Conservation (phyloP, 73 alveolate species). For the Blepharisma stoltei region DNA sequence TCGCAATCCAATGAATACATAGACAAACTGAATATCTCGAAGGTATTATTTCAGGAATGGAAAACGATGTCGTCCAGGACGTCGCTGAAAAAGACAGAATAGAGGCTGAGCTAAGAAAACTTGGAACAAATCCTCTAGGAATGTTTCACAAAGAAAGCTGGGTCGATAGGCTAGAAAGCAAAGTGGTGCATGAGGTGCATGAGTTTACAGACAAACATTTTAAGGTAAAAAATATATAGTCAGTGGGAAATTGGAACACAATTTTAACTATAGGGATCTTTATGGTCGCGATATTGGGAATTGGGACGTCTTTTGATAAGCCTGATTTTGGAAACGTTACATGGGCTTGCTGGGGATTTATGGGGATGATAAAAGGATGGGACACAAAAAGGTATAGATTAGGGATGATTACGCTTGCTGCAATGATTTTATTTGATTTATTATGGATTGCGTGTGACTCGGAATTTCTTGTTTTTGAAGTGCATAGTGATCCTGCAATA, state of each 20-base stretch:
- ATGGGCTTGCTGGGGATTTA: not conserved
- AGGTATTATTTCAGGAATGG: not conserved
- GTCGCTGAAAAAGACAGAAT: not conserved
- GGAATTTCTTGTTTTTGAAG: conserved; percentile 6
- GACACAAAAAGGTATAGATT: not conserved
- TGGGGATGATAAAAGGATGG: not conserved
- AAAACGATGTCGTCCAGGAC: not conserved
- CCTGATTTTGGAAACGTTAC: not conserved
- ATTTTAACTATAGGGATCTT: not conserved
- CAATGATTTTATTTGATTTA: not conserved
- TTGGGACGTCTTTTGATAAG: not conserved
- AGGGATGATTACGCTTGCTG: not conserved
- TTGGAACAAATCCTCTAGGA: not conserved
- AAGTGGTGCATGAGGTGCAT: not conserved
- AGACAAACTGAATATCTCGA: not conserved
- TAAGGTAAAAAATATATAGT: not conserved
- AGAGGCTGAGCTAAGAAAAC: not conserved
- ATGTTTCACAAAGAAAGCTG: conserved; percentile 1
- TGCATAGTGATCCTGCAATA: conserved; percentile 3
- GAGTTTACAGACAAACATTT: not conserved
- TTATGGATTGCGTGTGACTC: not conserved
- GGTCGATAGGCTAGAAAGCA: not conserved
- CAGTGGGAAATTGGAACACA: not conserved
- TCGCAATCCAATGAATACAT: conserved; percentile 5
- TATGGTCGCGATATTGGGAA: not conserved